Evolutionary conservation across 345 rosid species (phyloP).

Genomic region (Rhodomyrtus tomentosa): DNA sequence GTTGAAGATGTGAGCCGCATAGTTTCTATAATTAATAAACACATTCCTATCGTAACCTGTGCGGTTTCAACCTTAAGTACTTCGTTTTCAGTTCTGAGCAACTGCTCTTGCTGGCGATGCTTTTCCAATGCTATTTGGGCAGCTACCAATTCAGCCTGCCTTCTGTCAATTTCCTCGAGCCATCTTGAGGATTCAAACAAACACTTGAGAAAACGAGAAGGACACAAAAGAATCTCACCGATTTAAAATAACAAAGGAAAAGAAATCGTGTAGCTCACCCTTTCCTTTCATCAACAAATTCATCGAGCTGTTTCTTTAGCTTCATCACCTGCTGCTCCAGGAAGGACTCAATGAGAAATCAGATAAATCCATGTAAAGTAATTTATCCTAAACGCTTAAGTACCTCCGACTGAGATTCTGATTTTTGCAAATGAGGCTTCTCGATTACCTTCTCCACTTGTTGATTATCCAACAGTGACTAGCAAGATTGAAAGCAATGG

Average conservation of each 20-base stretch:
- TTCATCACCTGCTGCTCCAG: conserved; percentile 48
- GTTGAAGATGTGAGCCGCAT: background rate
- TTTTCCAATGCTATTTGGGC: conserved; percentile 64
- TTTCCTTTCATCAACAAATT: conserved; percentile 65
- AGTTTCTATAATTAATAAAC: background rate
- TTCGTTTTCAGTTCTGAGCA: conserved; percentile 63
- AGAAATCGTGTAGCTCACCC: conserved; percentile 36
- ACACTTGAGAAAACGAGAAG: background rate
- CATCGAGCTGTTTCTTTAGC: conserved; percentile 67
- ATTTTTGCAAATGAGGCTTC: conserved; percentile 34
- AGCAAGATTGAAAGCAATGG: background rate
- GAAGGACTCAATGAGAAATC: background rate
- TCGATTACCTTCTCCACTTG: conserved; percentile 59
- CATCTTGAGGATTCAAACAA: conserved; percentile 30
- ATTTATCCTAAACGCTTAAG: background rate
- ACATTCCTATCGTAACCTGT: background rate
- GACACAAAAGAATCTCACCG: background rate
- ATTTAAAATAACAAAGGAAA: background rate
- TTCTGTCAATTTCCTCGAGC: conserved; percentile 78
- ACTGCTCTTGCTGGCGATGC: conserved; percentile 55
- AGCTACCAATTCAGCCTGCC: conserved; percentile 64
- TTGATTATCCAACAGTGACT: conserved; percentile 74
- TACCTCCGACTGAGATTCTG: conserved; percentile 57
- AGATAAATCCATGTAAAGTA: background rate
- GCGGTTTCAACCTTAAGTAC: conserved; percentile 51